These are phyloP conservation scores for Cardamine resedifolia DNA, from an alignment of 345 rosid species.

Conservation along the genomic window DNA sequence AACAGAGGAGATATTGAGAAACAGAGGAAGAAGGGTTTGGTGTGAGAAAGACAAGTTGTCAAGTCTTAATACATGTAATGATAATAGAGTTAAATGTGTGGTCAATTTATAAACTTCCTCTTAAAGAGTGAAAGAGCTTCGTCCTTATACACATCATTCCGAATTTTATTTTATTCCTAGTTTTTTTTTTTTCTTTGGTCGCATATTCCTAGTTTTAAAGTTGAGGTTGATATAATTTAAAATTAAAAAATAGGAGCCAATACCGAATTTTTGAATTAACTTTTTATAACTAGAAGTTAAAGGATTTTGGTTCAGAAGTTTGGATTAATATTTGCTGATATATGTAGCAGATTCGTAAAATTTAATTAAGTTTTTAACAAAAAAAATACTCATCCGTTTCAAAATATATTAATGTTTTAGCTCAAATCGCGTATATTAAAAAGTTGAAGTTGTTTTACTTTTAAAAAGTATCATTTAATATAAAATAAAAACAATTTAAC, in stretches of 20 bases:
- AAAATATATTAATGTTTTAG: too few relatives aligned
- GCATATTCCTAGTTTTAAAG: constrained; percentile 8
- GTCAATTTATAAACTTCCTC: constrained; percentile 46
- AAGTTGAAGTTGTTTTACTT: too few relatives aligned
- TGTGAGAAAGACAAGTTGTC: constrained; percentile 22
- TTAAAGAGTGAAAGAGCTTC: constrained; percentile 29
- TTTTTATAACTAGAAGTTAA: background rate
- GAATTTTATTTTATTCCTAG: background rate
- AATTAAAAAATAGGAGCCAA: background rate
- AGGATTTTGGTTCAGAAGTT: background rate
- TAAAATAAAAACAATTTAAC: too few relatives aligned
- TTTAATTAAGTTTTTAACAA: background rate
- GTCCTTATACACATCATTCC: constrained; percentile 22
- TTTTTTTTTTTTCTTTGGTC: background rate
- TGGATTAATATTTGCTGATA: background rate
- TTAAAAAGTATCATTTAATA: too few relatives aligned
- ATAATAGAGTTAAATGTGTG: constrained; percentile 28
- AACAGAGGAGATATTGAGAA: constrained; percentile 38
- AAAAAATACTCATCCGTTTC: too few relatives aligned
- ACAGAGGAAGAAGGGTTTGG: constrained; percentile 21
- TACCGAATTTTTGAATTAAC: background rate
- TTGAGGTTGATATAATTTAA: background rate
- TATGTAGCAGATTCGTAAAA: background rate
- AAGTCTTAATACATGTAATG: constrained; percentile 23
- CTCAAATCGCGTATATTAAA: too few relatives aligned